phyloP scores from a whole-genome alignment of 176 grass and related monocot species.

The Aegilops speltoides region DNA sequence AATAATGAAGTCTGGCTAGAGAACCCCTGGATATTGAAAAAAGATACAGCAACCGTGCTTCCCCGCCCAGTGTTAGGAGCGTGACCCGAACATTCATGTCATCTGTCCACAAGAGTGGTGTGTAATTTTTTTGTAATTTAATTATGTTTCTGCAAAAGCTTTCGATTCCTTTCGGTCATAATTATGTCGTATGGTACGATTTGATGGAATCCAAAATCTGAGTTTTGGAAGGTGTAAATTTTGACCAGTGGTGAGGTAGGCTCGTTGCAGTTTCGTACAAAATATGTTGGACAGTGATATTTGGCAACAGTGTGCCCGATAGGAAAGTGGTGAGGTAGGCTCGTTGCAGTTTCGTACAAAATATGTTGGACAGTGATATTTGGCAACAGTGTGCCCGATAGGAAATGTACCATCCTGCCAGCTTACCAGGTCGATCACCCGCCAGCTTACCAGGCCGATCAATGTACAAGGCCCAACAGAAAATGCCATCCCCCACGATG shows the following conservation, averaged over 20 bases:
- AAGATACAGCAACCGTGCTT: slow-evolving; percentile 3
- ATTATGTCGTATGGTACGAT: slow-evolving; percentile 16
- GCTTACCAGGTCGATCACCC: no score
- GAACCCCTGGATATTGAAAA: slow-evolving; percentile 12
- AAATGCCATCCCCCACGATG: no score
- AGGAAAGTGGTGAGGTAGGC: not conserved
- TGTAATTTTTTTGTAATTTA: slow-evolving; percentile 40
- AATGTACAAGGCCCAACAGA: no score
- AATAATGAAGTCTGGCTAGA: slow-evolving; percentile 55
- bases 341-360: not conserved
- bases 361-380: no score
- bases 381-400: no score
- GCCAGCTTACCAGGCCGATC: no score
- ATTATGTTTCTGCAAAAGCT: not conserved
- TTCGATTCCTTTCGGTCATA: not conserved
- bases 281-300: no score
- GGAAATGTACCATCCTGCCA: no score
- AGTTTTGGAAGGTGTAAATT: slow-evolving; percentile 1
- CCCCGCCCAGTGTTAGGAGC: slow-evolving; percentile 11
- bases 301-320: no score
- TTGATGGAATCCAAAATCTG: not conserved
- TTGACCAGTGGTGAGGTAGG: slow-evolving; percentile 12
- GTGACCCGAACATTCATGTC: slow-evolving; percentile 6
- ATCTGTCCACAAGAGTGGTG: slow-evolving; percentile 12
- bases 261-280: not conserved